Percentiles rank a stretch among this genome's conserved stretches.
Conservation (phyloP, 2,329 filamentous ascomycete species). For the Coniochaeta prunicola region DNA sequence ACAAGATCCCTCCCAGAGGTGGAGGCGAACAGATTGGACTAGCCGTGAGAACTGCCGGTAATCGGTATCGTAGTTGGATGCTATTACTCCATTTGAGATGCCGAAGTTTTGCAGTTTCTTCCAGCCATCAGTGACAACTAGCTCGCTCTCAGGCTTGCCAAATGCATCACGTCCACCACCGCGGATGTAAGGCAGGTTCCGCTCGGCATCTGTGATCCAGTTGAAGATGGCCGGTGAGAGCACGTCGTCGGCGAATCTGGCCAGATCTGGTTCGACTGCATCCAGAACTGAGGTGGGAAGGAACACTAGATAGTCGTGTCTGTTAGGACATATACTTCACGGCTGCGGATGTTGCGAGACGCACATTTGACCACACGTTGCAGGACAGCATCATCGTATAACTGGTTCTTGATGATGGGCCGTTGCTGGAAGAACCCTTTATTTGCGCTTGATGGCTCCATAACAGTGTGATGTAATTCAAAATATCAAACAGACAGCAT, state of each 20-base stretch:
- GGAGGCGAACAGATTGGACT: slow-evolving; percentile 50
- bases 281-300: slow-evolving; percentile 32
- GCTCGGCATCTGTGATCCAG: slow-evolving; percentile 57
- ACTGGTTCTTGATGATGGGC: slow-evolving; percentile 47
- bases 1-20: slow-evolving; percentile 53
- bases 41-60: slow-evolving; percentile 44
- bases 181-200: slow-evolving; percentile 52
- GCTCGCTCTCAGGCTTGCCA: slow-evolving; percentile 48
- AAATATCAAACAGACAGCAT: neutral
- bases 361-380: slow-evolving; percentile 44
- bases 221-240: slow-evolving; percentile 47
- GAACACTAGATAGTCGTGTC: slow-evolving; percentile 35
- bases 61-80: slow-evolving; percentile 50
- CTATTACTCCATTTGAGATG: slow-evolving; percentile 49
- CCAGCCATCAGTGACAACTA: slow-evolving; percentile 64
- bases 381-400: slow-evolving; percentile 45
- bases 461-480: slow-evolving; percentile 11
- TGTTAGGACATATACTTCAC: neutral
- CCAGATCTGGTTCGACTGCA: slow-evolving; percentile 34
- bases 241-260: slow-evolving; percentile 42
- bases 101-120: slow-evolving; percentile 52
- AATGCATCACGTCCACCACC: slow-evolving; percentile 53
- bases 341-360: slow-evolving; percentile 5
- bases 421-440: slow-evolving; percentile 50
- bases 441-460: slow-evolving; percentile 37